Conservation (phyloP, 1,139 yeast species). For the Blastobotrys serpentis region DNA sequence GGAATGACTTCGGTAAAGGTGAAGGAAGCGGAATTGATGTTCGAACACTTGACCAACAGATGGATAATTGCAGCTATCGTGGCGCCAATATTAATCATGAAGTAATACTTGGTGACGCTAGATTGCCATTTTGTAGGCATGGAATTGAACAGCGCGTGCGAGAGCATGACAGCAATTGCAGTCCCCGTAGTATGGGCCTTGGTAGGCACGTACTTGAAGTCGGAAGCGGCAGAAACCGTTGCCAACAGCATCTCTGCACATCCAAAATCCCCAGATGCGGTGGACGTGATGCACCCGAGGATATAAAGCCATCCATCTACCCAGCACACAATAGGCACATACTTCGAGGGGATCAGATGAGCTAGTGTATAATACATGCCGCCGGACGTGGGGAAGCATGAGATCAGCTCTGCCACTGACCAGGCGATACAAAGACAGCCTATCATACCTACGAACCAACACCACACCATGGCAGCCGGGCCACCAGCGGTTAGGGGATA, state of each 20-base stretch:
- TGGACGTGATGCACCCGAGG: conserved; percentile 45
- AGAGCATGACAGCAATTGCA: conserved; percentile 41
- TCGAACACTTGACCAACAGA: conserved; percentile 28
- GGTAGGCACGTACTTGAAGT: conserved; percentile 41
- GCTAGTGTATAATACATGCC: conserved; percentile 58
- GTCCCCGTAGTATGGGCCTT: conserved; percentile 44
- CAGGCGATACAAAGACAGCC: conserved; percentile 48
- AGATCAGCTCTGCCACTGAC: conserved; percentile 59
- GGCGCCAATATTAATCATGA: conserved; percentile 43
- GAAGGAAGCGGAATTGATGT: conserved; percentile 30
- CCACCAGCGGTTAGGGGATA: conserved; percentile 51
- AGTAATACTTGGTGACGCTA: conserved; percentile 42
- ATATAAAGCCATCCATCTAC: conserved; percentile 46
- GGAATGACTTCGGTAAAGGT: conserved; percentile 32
- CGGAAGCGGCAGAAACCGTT: conserved; percentile 41
- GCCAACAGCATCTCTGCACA: conserved; percentile 42
- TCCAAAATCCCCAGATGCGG: conserved; percentile 36
- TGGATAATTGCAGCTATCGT: conserved; percentile 39
- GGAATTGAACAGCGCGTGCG: conserved; percentile 44
- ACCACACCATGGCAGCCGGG: conserved; percentile 46
- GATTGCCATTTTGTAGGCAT: conserved; percentile 44
- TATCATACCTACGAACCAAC: conserved; percentile 49
- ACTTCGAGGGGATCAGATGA: conserved; percentile 50
- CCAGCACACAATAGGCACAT: conserved; percentile 48
- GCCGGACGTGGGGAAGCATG: conserved; percentile 69